A percentile compares a stretch with the other conserved stretches of the same genome.
Evolutionary conservation across 208 protist species (phyloP).

Genomic region (Vickermania ingenoplastis): DNA sequence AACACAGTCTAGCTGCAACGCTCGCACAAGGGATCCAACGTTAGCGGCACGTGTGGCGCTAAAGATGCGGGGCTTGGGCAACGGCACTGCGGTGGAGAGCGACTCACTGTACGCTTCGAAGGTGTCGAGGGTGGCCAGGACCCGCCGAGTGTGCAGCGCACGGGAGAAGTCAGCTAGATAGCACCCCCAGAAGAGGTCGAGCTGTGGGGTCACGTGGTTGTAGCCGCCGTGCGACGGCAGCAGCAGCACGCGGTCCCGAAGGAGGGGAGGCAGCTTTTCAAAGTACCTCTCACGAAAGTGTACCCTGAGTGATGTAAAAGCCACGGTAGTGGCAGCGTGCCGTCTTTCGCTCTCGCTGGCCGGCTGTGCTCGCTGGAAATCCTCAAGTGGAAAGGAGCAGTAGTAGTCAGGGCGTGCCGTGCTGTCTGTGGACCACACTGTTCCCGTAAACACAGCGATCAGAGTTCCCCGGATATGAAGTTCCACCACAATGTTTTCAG

Average conservation of each 20-base stretch:
- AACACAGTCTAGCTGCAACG: constrained; percentile 1
- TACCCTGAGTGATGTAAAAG: constrained; percentile 18
- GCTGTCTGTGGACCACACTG: constrained; percentile 43
- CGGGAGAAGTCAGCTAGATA: constrained; percentile 45
- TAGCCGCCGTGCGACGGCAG: constrained; percentile 74
- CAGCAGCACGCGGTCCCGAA: constrained; percentile 32
- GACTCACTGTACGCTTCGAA: constrained; percentile 17
- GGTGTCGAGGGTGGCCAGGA: constrained; percentile 31
- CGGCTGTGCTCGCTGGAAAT: neutral
- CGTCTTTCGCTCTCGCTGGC: too few relatives aligned
- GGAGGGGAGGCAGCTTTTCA: constrained; percentile 19
- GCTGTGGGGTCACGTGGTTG: constrained; percentile 63
- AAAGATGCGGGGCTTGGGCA: constrained; percentile 48
- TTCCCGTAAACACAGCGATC: constrained; percentile 47
- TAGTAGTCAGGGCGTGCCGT: constrained; percentile 44
- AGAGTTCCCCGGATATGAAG: constrained; percentile 21
- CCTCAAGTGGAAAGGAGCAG: constrained; percentile 7
- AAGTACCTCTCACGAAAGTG: constrained; percentile 33
- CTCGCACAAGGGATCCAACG: constrained; percentile 17
- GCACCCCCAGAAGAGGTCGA: constrained; percentile 66
- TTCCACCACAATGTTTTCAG: constrained; percentile 57
- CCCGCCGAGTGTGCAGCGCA: constrained; percentile 41
- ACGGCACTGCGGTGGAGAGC: constrained; percentile 32
- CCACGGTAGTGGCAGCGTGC: too few relatives aligned
- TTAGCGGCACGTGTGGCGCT: constrained; percentile 35